A percentile compares a stretch with the other conserved stretches of the same genome.
Evolutionary conservation across 371 early-diverging fungal species (phyloP).

Genomic region (Mortierella polycephala): DNA sequence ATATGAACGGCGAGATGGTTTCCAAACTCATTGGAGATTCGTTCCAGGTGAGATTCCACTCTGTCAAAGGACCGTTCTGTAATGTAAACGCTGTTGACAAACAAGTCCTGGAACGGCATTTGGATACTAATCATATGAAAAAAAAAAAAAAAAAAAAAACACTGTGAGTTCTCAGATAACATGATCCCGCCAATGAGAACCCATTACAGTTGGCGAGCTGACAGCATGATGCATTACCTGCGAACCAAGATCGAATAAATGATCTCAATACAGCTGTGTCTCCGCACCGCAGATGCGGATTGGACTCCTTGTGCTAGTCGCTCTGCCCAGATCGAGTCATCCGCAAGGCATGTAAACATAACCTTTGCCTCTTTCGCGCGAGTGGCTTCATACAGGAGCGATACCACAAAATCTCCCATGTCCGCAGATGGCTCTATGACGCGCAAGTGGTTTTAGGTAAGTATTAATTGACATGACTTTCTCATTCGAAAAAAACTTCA

Average conservation of each 20-base stretch:
- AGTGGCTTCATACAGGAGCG: slow-evolving; percentile 39
- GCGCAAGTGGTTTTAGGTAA: slow-evolving; percentile 18
- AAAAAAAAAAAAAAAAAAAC: not conserved
- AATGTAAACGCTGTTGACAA: slow-evolving; percentile 33
- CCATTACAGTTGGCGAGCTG: not conserved
- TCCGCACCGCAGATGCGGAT: slow-evolving; percentile 12
- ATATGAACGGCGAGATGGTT: slow-evolving; percentile 28
- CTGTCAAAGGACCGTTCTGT: slow-evolving; percentile 27
- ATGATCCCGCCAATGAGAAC: not conserved
- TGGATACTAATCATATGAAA: slow-evolving; percentile 27
- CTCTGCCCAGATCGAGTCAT: slow-evolving; percentile 52
- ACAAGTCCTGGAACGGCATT: slow-evolving; percentile 52
- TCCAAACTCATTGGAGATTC: slow-evolving; percentile 32
- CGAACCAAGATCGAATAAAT: slow-evolving; percentile 51
- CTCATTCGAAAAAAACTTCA: not conserved
- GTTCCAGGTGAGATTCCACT: slow-evolving; percentile 44
- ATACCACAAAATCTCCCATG: slow-evolving; percentile 43
- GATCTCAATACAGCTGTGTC: slow-evolving; percentile 48
- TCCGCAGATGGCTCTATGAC: slow-evolving; percentile 20
- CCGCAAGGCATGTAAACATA: slow-evolving; percentile 35
- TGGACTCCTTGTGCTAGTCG: slow-evolving; percentile 33
- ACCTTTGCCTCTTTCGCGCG: slow-evolving; percentile 37
- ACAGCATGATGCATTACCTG: slow-evolving; percentile 17
- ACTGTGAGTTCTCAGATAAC: too few species aligned
- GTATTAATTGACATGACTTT: not conserved